Evolutionary conservation across 345 rosid species (phyloP).

Genomic region (Leavenworthia alabamica): DNA sequence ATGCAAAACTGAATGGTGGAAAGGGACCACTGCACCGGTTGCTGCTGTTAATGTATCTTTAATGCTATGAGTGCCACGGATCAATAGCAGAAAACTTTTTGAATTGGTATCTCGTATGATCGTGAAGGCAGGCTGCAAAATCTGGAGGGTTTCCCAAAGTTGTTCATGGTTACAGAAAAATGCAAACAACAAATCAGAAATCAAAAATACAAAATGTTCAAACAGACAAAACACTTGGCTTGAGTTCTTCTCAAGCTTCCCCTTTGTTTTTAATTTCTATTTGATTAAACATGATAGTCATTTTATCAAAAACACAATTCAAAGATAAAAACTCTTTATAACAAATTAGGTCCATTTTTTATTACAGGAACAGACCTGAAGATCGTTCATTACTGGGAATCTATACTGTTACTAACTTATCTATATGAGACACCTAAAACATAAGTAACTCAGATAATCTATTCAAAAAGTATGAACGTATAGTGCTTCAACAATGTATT

Average conservation of each 20-base stretch:
- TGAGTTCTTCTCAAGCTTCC: background rate
- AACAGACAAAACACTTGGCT: background rate
- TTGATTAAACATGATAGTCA: background rate
- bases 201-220: background rate
- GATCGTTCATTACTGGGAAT: background rate
- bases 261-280: background rate
- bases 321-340: background rate
- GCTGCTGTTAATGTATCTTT: constrained; percentile 97
- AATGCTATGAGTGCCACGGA: constrained; percentile 94
- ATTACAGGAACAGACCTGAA: background rate
- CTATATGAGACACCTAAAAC: background rate
- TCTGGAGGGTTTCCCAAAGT: constrained; percentile 40
- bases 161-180: constrained; percentile 5
- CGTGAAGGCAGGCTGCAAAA: constrained; percentile 95
- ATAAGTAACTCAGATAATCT: background rate
- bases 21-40: constrained; percentile 96
- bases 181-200: constrained; percentile 1
- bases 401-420: background rate
- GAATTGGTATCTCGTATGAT: constrained; percentile 60
- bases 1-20: constrained; percentile 91
- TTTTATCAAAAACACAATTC: background rate
- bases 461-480: background rate
- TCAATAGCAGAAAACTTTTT: constrained; percentile 68
- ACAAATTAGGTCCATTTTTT: background rate
- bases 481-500: background rate